Base-by-base conservation (phyloP, 176 grass and related monocot genomes). In the Phragmites australis region DNA sequence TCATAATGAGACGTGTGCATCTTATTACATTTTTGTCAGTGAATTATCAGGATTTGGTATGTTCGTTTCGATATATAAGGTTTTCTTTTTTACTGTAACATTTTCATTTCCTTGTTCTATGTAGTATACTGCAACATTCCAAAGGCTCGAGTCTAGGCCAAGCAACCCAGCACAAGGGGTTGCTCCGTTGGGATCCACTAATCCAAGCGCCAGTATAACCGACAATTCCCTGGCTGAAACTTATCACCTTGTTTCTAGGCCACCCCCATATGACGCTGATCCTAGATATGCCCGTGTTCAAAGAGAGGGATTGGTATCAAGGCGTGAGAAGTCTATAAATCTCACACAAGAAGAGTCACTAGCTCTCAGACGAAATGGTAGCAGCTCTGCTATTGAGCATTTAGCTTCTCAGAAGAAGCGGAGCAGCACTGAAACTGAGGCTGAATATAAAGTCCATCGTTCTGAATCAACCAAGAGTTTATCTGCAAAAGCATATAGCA, bases 241-340 rank as follows among this genome's bases (percentile, higher is more conserved):
- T 23, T 93, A 60, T 77, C 94, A 97, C 41, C 78, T 93, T 71
- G 94, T 93, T 76, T 88, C 94, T 31, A 81, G 94, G 70, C 87
- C 89, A 70, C 91, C 51, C 39, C 87, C 89, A 52, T 97, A 89
- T 65, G 89, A 93, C 63, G 82, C 87, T 10, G 91, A 93, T 74
- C 76, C 91, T 69, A 89, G 91, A 87, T 93, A 84, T 82, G 58
- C 87, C 71, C 87, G 81, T 49, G 84, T 83, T 68, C 91, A 89
- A 89, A 83, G 91, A 81, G 91, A 89, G 65, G 91, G 91, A 61
- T 89, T 97, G 87, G 89, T 97, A 65, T 97, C 88, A 53, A 91
- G 91, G 86, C 88, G 91, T 69, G 94, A 97, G 1, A 97, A 97
- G 70, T 97, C 86, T 49, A 81, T 93, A 68, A 88, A 90, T 62